Evolutionary conservation across 2,329 filamentous ascomycete species (phyloP).

Genomic region (Coniochaeta sp.): DNA sequence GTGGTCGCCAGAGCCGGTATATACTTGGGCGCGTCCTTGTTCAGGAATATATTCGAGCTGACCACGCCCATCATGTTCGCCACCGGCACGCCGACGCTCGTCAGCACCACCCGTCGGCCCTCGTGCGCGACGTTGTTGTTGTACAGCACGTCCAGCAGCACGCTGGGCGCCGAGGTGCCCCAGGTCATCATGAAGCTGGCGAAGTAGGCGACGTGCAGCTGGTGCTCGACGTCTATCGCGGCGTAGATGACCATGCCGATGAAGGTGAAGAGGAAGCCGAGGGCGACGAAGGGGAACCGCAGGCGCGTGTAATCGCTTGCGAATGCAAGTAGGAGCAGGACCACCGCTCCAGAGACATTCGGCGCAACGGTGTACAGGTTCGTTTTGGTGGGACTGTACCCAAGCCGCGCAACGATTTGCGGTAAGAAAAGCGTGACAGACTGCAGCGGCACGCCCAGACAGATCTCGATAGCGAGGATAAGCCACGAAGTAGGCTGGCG

Average conservation of each 20-base stretch:
- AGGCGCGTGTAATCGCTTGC: slow-evolving; percentile 56
- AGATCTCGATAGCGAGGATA: slow-evolving; percentile 48
- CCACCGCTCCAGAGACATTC: slow-evolving; percentile 64
- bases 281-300: slow-evolving; percentile 65
- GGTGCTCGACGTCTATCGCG: slow-evolving; percentile 53
- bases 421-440: slow-evolving; percentile 42
- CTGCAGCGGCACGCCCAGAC: slow-evolving; percentile 52
- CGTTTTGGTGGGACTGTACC: slow-evolving; percentile 46
- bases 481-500: slow-evolving; percentile 37
- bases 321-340: slow-evolving; percentile 67
- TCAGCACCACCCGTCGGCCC: slow-evolving; percentile 61
- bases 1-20: slow-evolving; percentile 58
- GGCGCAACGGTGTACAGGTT: slow-evolving; percentile 70
- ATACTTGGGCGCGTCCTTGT: slow-evolving; percentile 58
- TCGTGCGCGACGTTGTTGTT: slow-evolving; percentile 80
- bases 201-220: slow-evolving; percentile 64
- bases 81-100: slow-evolving; percentile 63
- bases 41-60: slow-evolving; percentile 58
- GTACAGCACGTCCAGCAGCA: slow-evolving; percentile 58
- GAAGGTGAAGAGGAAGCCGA: slow-evolving; percentile 68
- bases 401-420: slow-evolving; percentile 43
- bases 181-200: slow-evolving; percentile 78
- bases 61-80: slow-evolving; percentile 73
- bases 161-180: slow-evolving; percentile 68
- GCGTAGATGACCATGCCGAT: slow-evolving; percentile 74